Evolutionary conservation across 257 asterid species (phyloP).

Genomic region (Ophiorrhiza pumila): DNA sequence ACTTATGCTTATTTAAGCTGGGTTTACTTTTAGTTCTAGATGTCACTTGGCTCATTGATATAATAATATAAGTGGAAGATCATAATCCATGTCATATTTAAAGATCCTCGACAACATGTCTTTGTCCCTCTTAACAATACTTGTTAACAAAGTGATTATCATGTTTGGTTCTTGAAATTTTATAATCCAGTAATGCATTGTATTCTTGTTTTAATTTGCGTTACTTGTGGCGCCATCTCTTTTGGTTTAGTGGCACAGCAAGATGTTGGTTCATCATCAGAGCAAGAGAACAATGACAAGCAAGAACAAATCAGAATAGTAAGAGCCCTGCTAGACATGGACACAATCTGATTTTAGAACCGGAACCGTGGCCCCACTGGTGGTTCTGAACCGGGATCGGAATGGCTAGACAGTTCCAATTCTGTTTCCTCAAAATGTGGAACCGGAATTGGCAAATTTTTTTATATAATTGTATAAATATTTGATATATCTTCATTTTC

Average conservation of each 20-base stretch:
- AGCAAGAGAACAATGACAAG: constrained; percentile 59
- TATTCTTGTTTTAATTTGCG: background rate
- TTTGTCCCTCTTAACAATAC: background rate
- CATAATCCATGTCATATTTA: background rate
- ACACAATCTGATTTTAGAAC: no score
- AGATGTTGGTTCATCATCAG: constrained; percentile 49
- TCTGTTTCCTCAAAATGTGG: no score
- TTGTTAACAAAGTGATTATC: background rate
- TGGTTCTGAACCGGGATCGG: no score
- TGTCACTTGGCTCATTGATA: background rate
- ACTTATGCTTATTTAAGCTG: background rate
- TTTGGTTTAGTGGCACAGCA: constrained; percentile 58
- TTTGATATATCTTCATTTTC: no score
- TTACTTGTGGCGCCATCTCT: background rate
- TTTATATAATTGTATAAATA: no score
- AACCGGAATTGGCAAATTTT: no score
- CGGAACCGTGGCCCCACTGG: no score
- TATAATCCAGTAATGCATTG: background rate
- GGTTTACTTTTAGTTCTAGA: background rate
- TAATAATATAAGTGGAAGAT: background rate
- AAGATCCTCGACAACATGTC: background rate
- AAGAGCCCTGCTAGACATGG: constrained; percentile 64
- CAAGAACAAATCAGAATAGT: constrained; percentile 75
- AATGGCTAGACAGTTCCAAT: no score
- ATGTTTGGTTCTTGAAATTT: background rate